Base-by-base conservation (phyloP, 257 asterid genomes). In the Penstemon newberryi region DNA sequence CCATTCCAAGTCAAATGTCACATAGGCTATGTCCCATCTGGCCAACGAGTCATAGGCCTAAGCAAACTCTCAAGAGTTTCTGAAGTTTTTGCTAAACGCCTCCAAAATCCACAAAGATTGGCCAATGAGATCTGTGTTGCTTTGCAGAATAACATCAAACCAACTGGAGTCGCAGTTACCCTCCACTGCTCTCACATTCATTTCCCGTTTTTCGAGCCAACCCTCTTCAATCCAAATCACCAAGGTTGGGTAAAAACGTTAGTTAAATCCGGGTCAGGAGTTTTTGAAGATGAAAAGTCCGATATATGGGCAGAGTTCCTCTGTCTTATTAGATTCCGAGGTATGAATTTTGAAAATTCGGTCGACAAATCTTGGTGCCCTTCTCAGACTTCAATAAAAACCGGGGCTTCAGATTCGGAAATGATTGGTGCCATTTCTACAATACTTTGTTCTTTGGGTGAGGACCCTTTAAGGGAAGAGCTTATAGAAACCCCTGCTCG, bases 41-140 rank as follows among this genome's bases (percentile, higher is more conserved):
- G 92, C 38, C 87, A 85, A 37, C 83, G 85, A 46, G 97, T 93
- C 4, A 85, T 93, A 44, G 99, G 99, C 64, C 82, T 93, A 44
- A 93, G 99, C 84, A 93, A 93, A 73, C 88, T 93, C 70, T 90
- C 97, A 36, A 86, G 99, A 49, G 99, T 90, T 6, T 89, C 99
- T 54, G 96, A 90, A 65, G 82, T 86, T 47, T 93, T 85, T 43
- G 95, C 96, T 1, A 93, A 90, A 73, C 96, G 95, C 4, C 96
- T 93, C 37, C 99, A 93, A 79, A 86, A 87, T 6, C 99, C 99
- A n/a, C 90, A 84, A 5, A 86, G 95, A 43, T 77, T 93, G 37
- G 97, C 97, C 36, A 53, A 79, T 51, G 96, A 93, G 73, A 62
- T 93, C n/a, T 87, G 92, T 57, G 46, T 77, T 53, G 88, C 96